Base-by-base conservation (phyloP, 116 monocot species). In the Phalaenopsis hybrid region DNA sequence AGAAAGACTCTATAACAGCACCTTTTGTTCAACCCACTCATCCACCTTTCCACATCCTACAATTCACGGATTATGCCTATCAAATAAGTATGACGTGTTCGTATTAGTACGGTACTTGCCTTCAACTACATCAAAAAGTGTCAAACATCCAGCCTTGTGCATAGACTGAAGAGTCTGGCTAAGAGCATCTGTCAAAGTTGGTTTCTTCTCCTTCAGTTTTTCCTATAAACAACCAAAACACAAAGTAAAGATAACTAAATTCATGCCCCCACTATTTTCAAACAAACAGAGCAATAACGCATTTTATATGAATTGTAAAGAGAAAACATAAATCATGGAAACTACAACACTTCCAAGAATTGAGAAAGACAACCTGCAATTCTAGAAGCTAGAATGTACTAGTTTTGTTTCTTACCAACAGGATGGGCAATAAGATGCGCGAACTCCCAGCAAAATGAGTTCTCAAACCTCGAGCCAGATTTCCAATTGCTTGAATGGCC, bases 141-240 rank as follows among this genome's bases (percentile, higher is more conserved):
- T 86, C 48, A 99, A 74, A 77, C 99, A 99, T 12, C 99, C 99
- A 85, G 99, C 85, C 61, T 90, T 91, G 80, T 95, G 90, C 87
- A 99, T 85, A 46, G 92, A 73, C 81, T 95, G 99, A 76, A 99
- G 95, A 18, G 99, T 91, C 73, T 94, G 95, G 78, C 78, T 89
- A 50, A 99, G 92, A 65, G 95, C 95, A 3, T 99, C 99, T 5
- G 83, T 73, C 78, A 90, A 16, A 84, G 80, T 81, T 50, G 85
- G 94, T 80, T 91, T 99, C 78, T 99, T 99, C 84, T 99, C 99
- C 85, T 99, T 99, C 78, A 99, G 79, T 65, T 99, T 99, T 88
- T 99, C 99, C 99, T 99, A 85, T 85, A 80, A 57, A 85, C 15
- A 48, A 57, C 50, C 61, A 37, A 75, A 74, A 80, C 34, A 58